Base-by-base conservation (phyloP, 75 land plant genomes). In the Picea sitchensis region DNA sequence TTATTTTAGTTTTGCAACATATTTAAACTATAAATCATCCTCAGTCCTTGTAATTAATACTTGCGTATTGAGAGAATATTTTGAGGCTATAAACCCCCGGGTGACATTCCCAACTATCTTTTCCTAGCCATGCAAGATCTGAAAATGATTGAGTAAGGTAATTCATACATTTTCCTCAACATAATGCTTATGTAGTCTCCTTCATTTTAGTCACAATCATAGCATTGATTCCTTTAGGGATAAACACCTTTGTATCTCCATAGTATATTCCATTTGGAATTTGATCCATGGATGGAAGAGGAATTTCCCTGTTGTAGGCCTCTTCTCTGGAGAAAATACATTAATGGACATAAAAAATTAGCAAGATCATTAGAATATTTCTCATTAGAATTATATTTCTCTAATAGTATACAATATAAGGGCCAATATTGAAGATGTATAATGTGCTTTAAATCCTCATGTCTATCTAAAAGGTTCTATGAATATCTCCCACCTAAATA, bases 251-350 rank as follows among this genome's bases (percentile, higher is more conserved):
- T 67, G 23, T 15, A 0, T 67, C 26, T 51, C 73, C 5, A 41
- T 51, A 36, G n/a, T 58, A 31, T 60, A 8, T 59, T 14, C 60
- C 14, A 14, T 59, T 59, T 58, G 47, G 54, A 58, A 54, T 36
- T 78, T 82, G 60, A 95, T 86, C 98, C 98, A 95, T 14, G 93
- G 92, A 77, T 95, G 92, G 56, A 85, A 84, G 23, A 95, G 83
- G 84, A 93, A 95, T 74, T 95, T 89, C 38, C 83, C 90, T 32
- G 98, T 93, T 36, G 98, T 92, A 62, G 98, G 98, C 31, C 98
- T 83, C 84, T 92, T 95, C 77, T 92, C 26, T 26, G 26, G 26
- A 26, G 26, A 26, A 26, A 26, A 26, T 26, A 26, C 26, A 26
- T 26, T 26, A 92, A 44, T 5, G 95, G 98, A 65, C 60, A 36